phyloP scores from a whole-genome alignment of 202 grass and related monocot genomes.

The Cymbopogon flexuosus region DNA sequence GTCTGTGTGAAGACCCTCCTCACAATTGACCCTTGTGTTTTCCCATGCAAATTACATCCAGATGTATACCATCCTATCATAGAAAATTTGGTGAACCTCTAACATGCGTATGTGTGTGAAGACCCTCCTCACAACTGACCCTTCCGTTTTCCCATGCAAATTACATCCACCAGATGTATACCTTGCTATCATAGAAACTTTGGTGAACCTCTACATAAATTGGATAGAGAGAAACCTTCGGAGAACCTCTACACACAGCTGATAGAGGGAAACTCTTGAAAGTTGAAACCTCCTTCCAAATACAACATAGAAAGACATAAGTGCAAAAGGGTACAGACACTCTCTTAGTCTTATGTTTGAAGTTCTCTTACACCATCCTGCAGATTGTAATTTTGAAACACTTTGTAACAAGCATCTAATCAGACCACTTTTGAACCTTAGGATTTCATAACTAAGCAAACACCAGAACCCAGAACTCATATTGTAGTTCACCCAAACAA shows the following conservation, averaged over 20 bases:
- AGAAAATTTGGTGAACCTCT: not conserved
- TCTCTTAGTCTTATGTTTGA: not conserved
- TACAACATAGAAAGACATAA: not conserved
- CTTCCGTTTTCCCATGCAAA: too few species aligned
- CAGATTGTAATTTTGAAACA: not conserved
- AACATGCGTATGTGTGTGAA: too few species aligned
- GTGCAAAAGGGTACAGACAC: not conserved
- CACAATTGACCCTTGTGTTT: too few species aligned
- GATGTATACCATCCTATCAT: not conserved
- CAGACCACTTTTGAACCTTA: not conserved
- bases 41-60: not conserved
- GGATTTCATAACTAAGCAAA: not conserved
- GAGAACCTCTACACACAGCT: not conserved
- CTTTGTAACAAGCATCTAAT: not conserved
- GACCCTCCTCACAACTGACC: too few species aligned
- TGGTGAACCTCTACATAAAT: not conserved
- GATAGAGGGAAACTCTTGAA: not conserved
- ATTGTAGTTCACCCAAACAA: not conserved
- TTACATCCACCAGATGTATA: not conserved
- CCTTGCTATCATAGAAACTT: not conserved
- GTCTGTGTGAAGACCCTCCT: not conserved
- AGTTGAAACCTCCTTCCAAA: not conserved
- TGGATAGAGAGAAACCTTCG: not conserved
- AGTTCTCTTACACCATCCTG: not conserved
- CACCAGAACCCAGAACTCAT: not conserved